phyloP scores from a whole-genome alignment of 1,284 basidiomycete species.

The Ceratobasidium sp. region DNA sequence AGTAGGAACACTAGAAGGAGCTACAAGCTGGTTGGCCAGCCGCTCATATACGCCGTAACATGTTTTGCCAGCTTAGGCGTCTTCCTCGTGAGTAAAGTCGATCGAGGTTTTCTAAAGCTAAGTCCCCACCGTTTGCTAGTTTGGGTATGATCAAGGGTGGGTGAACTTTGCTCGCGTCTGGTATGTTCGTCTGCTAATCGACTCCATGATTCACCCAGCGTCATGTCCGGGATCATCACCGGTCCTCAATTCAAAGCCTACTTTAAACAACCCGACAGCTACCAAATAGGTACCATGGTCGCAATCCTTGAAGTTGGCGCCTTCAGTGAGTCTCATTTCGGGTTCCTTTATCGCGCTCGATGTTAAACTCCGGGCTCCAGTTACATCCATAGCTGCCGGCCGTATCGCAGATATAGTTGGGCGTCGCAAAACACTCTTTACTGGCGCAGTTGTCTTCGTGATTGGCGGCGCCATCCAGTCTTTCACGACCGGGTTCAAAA shows the following conservation, averaged over 20 bases:
- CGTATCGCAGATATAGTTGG: constrained; percentile 89
- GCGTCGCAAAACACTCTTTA: constrained; percentile 86
- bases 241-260: constrained; percentile 88
- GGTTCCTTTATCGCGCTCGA: constrained; percentile 5
- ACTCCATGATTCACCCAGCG: constrained; percentile 61
- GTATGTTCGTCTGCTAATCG: constrained; percentile 48
- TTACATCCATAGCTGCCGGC: constrained; percentile 91
- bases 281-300: constrained; percentile 87
- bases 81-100: constrained; percentile 71
- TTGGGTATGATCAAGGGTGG: constrained; percentile 94
- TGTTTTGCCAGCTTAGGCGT: constrained; percentile 89
- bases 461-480: constrained; percentile 92
- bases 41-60: constrained; percentile 83
- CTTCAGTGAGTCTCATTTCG: constrained; percentile 68
- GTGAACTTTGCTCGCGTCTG: constrained; percentile 46
- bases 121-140: constrained; percentile 60
- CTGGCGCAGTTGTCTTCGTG: constrained; percentile 88
- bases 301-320: constrained; percentile 93
- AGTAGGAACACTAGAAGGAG: constrained; percentile 13
- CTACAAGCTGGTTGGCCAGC: constrained; percentile 73
- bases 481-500: constrained; percentile 81
- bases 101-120: neutral
- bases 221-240: constrained; percentile 94
- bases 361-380: constrained; percentile 57
- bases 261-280: constrained; percentile 79